Evolutionary conservation across 345 rosid species (phyloP).

Genomic region (Durio zibethinus): DNA sequence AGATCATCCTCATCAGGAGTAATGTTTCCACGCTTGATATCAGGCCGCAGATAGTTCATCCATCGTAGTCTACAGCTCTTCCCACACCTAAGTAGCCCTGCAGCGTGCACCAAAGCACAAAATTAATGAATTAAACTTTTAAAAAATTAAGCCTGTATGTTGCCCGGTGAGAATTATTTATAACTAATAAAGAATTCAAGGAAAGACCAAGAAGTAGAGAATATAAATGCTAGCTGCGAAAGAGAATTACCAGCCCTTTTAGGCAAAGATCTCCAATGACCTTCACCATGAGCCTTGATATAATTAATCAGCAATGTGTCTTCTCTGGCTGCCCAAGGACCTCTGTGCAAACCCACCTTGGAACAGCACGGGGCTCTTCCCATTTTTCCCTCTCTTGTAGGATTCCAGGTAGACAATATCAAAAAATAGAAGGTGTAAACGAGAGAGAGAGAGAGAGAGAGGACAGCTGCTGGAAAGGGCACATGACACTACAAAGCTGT

Average conservation of each 20-base stretch:
- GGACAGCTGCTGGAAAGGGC: background rate
- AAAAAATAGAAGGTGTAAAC: background rate
- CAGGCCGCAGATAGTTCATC: constrained; percentile 51
- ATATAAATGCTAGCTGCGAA: no score
- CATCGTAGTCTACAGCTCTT: constrained; percentile 53
- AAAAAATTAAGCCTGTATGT: background rate
- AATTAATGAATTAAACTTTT: background rate
- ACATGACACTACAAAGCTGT: background rate
- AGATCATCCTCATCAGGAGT: constrained; percentile 50
- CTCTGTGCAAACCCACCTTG: constrained; percentile 41
- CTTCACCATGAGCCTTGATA: constrained; percentile 41
- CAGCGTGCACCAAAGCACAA: background rate
- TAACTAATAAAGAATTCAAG: background rate
- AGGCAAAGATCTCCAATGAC: constrained; percentile 47
- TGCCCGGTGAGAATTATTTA: no score
- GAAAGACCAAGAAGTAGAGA: background rate
- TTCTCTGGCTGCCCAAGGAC: constrained; percentile 44
- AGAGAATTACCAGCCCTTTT: constrained; percentile 30
- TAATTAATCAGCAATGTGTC: constrained; percentile 32
- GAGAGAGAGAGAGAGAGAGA: background rate
- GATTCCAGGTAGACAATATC: background rate
- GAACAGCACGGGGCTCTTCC: constrained; percentile 51
- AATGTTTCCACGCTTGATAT: constrained; percentile 48
- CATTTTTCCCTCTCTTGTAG: constrained; percentile 14
- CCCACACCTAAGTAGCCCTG: constrained; percentile 41